Evolutionary conservation across 2,329 filamentous ascomycete species (phyloP).

Genomic region (Monosporascus sp.): DNA sequence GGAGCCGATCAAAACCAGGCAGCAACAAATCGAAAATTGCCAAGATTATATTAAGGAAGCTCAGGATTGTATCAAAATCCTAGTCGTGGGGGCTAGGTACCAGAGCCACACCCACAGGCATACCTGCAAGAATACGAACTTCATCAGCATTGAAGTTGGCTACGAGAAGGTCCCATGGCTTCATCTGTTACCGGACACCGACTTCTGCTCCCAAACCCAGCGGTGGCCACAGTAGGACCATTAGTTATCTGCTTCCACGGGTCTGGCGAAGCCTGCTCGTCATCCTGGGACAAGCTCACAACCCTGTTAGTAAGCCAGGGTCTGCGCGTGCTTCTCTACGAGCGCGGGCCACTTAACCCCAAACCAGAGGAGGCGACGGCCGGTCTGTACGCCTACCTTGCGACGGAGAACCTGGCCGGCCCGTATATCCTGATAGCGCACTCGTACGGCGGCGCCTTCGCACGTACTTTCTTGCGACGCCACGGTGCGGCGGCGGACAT

Average conservation of each 20-base stretch:
- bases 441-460: slow-evolving; percentile 26
- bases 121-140: too few species aligned
- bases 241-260: slow-evolving; percentile 27
- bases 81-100: too few species aligned
- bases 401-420: slow-evolving; percentile 1
- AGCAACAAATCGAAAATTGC: too few species aligned
- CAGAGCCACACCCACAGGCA: too few species aligned
- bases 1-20: too few species aligned
- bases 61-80: too few species aligned
- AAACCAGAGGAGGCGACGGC: slow-evolving; percentile 8
- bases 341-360: slow-evolving; percentile 14
- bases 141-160: too few species aligned
- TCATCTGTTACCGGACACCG: not conserved
- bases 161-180: not conserved
- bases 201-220: not conserved
- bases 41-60: too few species aligned
- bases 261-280: slow-evolving; percentile 21
- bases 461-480: slow-evolving; percentile 18
- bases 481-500: slow-evolving; percentile 2
- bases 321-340: slow-evolving; percentile 18
- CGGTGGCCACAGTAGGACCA: slow-evolving; percentile 3
- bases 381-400: slow-evolving; percentile 14
- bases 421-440: slow-evolving; percentile 24
- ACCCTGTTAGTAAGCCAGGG: slow-evolving; percentile 5
- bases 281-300: slow-evolving; percentile 19